Conservation (phyloP, 345 rosid genomes). For the Geranium rotundifolium region DNA sequence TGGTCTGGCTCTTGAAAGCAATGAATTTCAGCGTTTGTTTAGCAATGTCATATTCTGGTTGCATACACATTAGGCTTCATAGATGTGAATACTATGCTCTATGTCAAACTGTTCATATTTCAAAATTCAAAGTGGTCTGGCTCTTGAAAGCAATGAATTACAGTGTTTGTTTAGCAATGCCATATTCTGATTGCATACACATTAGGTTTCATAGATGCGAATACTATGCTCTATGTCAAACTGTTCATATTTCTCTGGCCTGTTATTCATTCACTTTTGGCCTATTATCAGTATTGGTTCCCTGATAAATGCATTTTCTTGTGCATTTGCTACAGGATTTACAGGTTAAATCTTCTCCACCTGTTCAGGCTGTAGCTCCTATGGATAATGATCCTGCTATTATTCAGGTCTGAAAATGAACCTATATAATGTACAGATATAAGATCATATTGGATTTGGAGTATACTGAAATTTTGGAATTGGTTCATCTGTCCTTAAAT, state of each 20-base stretch:
- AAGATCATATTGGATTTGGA: neutral
- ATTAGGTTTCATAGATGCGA: neutral
- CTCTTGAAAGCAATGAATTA: neutral
- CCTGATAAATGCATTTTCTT: neutral
- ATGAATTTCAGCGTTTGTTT: neutral
- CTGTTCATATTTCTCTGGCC: neutral
- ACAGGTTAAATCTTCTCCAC: slow-evolving; percentile 27
- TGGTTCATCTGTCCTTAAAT: neutral
- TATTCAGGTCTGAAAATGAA: slow-evolving; percentile 21
- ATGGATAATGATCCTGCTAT: slow-evolving; percentile 26
- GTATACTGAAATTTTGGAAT: neutral
- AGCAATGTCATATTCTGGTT: neutral
- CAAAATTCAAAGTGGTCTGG: too few relatives aligned
- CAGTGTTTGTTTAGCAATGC: too few relatives aligned
- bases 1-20: neutral
- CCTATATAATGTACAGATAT: neutral
- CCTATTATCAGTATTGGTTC: neutral
- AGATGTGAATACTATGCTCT: neutral
- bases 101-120: neutral
- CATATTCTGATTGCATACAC: neutral
- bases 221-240: neutral
- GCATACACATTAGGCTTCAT: neutral
- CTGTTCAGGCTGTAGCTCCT: slow-evolving; percentile 19
- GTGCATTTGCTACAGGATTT: slow-evolving; percentile 21
- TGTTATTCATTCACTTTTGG: neutral